These are phyloP conservation scores for Haplographium delicatum DNA, from an alignment of 495 filamentous ascomycete genomes.

Conservation along the genomic window DNA sequence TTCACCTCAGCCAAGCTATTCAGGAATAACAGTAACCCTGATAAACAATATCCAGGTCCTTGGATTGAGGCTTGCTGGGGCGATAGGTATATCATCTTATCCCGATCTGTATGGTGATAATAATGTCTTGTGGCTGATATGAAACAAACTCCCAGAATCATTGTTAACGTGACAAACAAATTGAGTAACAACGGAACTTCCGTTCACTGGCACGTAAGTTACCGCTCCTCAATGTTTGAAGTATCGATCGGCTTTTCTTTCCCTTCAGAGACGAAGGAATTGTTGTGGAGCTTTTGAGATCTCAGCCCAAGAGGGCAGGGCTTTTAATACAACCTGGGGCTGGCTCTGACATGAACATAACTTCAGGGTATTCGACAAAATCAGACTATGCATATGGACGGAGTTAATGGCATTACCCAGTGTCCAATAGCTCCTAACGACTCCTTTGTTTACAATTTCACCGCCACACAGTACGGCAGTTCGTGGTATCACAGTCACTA, in stretches of 20 bases:
- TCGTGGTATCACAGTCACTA: constrained; percentile 60
- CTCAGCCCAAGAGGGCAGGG: too few relatives aligned
- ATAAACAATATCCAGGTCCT: background rate
- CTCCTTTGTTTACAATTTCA: constrained; percentile 42
- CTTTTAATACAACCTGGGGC: too few relatives aligned
- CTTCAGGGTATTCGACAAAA: constrained; percentile 37
- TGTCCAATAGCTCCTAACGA: constrained; percentile 39
- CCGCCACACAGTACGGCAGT: constrained; percentile 46
- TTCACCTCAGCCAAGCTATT: background rate
- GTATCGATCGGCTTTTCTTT: too few relatives aligned
- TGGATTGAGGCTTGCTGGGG: background rate
- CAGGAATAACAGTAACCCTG: too few relatives aligned
- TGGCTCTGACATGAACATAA: too few relatives aligned
- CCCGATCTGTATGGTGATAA: too few relatives aligned
- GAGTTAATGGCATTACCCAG: constrained; percentile 36
- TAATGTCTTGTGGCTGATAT: too few relatives aligned
- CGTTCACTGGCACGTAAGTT: constrained; percentile 54
- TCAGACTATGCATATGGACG: constrained; percentile 32
- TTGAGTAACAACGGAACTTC: constrained; percentile 1
- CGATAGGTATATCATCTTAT: background rate
- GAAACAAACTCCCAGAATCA: too few relatives aligned
- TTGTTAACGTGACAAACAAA: constrained; percentile 8
- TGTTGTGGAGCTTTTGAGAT: too few relatives aligned
- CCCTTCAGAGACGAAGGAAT: too few relatives aligned
- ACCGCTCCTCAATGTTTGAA: too few relatives aligned